A percentile compares a stretch with the other conserved stretches of the same genome.
phyloP scores from a whole-genome alignment of 331 rosid genomes.

The Ulmus americana region DNA sequence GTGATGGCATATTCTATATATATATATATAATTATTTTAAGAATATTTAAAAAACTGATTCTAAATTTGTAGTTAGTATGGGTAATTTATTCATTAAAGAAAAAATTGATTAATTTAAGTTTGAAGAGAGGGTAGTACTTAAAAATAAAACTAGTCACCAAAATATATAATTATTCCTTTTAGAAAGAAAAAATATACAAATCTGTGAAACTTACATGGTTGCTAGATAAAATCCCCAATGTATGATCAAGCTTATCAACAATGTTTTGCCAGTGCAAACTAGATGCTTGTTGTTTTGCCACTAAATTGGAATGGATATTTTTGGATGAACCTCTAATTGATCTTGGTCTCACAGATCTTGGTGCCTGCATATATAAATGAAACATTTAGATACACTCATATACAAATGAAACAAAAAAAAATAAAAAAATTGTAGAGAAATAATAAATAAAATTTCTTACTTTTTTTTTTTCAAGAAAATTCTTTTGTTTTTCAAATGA shows the following conservation, averaged over 20 bases:
- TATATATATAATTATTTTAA: too few species aligned
- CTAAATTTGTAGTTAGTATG: too few species aligned
- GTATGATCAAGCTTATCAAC: conserved; percentile 57
- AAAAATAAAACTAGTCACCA: not conserved
- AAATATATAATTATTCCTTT: not conserved
- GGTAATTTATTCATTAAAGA: too few species aligned
- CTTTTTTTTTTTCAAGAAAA: too few species aligned
- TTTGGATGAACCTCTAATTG: conserved; percentile 70
- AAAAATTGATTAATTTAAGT: too few species aligned
- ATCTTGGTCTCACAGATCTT: conserved; percentile 54
- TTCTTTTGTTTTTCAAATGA: too few species aligned
- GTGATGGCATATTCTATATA: too few species aligned
- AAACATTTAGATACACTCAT: not conserved
- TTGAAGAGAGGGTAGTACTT: too few species aligned
- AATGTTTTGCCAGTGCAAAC: conserved; percentile 78
- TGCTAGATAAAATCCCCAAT: conserved; percentile 48
- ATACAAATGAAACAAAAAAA: too few species aligned
- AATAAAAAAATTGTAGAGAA: too few species aligned
- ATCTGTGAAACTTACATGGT: conserved; percentile 43
- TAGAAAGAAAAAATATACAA: not conserved
- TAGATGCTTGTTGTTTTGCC: conserved; percentile 78
- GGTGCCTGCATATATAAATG: conserved; percentile 60
- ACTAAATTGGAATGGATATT: conserved; percentile 63
- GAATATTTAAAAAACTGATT: too few species aligned
- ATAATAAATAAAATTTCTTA: too few species aligned